Evolutionary conservation across 352 stramenopile species (phyloP).

Genomic region (Globisporangium alternatum): DNA sequence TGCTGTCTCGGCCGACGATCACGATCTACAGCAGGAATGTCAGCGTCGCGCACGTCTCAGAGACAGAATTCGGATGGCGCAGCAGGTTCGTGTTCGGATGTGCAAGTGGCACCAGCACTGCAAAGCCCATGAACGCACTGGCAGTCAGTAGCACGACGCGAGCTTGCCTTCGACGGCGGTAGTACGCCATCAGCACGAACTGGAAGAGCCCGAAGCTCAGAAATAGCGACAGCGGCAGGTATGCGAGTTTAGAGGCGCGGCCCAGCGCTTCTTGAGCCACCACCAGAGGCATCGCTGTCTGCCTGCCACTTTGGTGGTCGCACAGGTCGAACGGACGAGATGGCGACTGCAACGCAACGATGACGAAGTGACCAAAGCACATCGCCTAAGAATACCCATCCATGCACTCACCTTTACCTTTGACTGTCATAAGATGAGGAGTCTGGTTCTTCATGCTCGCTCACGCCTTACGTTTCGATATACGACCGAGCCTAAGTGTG

Average conservation of each 20-base stretch:
- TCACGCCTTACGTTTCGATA: too few species aligned
- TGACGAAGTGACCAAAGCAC: too few species aligned
- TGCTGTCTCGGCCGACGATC: slow-evolving; percentile 24
- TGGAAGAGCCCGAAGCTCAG: slow-evolving; percentile 5
- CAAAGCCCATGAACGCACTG: slow-evolving; percentile 19
- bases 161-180: slow-evolving; percentile 14
- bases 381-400: too few species aligned
- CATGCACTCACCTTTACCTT: too few species aligned
- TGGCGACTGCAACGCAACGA: too few species aligned
- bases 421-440: too few species aligned
- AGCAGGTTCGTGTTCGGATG: slow-evolving; percentile 16
- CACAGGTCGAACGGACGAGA: not conserved
- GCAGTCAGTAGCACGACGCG: slow-evolving; percentile 9
- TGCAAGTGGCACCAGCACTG: slow-evolving; percentile 21
- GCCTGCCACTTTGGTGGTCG: not conserved
- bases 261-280: not conserved
- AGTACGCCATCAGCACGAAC: slow-evolving; percentile 12
- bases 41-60: slow-evolving; percentile 26
- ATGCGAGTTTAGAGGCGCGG: not conserved
- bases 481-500: too few species aligned
- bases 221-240: not conserved
- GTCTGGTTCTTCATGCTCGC: too few species aligned
- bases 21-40: slow-evolving; percentile 36
- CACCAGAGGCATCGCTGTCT: not conserved
- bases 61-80: slow-evolving; percentile 26